Base-by-base conservation (phyloP, 768 basidiomycete genomes). In the Asterophora parasitica region DNA sequence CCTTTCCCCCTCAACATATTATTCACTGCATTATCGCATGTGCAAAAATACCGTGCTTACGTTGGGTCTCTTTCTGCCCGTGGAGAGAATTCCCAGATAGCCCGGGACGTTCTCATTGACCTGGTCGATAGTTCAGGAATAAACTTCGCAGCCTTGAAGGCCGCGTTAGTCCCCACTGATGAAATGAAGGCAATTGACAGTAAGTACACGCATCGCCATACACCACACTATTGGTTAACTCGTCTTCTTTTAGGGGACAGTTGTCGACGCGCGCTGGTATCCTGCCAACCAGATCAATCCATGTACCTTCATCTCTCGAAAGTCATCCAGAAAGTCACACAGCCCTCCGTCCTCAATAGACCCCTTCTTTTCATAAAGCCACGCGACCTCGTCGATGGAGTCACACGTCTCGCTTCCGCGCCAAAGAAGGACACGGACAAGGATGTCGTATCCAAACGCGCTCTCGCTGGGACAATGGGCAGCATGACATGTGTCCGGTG, bases 351-450 rank as follows among this genome's bases (percentile, higher is more conserved):
- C n/a, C 62, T 89, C 32, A 74, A 83, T 64, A 85, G 83, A 56
- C 67, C 85, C 0, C 74, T 72, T 7, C 67, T 90, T 30, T 90
- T 89, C 58, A 76, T 91, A 60, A 88, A 85, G 58, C 75, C 85
- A 1, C 67, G 62, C 8, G 85, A 90, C 52, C 74, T 90, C n/a
- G 68, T 85, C 5, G 83, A 87, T 55, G 82, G 81, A 6, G 62
- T 81, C 16, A 61, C 73, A 9, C 74, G 65, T 30, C 56, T 81
- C 31, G 62, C 70, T 6, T 48, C 67, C 15, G 60, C 55, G 15
- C 53, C 62, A 19, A 60, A 56, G 44, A 68, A 67, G 50, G 65
- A 62, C 15, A 73, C 71, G 40, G 70, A 67, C 16, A 73, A 69
- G 46, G 88, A 91, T 54, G 72, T 89, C 4, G 66, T 91, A n/a